Evolutionary conservation across 305 asterid species (phyloP).

Genomic region (Fraxinus paxiana): DNA sequence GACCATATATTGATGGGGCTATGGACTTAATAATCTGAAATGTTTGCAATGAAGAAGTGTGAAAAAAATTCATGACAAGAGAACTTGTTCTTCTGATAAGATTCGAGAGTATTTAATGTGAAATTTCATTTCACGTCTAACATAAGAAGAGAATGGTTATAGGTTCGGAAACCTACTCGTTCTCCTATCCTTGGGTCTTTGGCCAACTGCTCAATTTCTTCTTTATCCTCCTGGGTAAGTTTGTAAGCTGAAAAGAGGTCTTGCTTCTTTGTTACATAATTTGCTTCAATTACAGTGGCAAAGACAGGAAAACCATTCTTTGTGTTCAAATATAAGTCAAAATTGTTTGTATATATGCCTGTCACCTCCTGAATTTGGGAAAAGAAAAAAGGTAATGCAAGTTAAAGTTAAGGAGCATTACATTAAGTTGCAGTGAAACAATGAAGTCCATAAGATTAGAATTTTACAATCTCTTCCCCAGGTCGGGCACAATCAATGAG

Average conservation of each 20-base stretch:
- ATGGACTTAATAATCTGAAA: conserved; percentile 80
- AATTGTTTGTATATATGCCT: conserved; percentile 90
- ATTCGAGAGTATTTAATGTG: not conserved
- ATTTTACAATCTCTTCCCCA: conserved; percentile 90
- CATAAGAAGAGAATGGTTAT: not conserved
- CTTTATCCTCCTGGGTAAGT: conserved; percentile 95
- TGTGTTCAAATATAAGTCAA: conserved; percentile 87
- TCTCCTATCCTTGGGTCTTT: conserved; percentile 96
- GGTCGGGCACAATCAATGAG: conserved; percentile 97
- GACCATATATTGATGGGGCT: conserved; percentile 96
- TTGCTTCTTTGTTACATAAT: conserved; percentile 84
- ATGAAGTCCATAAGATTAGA: conserved; percentile 11
- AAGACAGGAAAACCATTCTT: conserved; percentile 98
- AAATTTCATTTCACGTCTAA: not conserved
- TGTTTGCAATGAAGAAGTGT: conserved; percentile 1
- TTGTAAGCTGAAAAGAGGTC: conserved; percentile 95
- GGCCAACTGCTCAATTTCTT: conserved; percentile 85
- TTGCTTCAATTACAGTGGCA: conserved; percentile 96
- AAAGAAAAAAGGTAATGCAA: conserved; percentile 15
- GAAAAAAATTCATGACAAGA: not conserved
- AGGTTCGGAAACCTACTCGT: conserved; percentile 44
- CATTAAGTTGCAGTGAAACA: not conserved
- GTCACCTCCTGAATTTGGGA: conserved; percentile 79
- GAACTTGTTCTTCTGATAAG: not conserved
- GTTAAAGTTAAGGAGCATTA: conserved; percentile 9